These are phyloP conservation scores for Tolypocladium endophyticum DNA, from an alignment of 2,329 filamentous ascomycete genomes.

Conservation along the genomic window DNA sequence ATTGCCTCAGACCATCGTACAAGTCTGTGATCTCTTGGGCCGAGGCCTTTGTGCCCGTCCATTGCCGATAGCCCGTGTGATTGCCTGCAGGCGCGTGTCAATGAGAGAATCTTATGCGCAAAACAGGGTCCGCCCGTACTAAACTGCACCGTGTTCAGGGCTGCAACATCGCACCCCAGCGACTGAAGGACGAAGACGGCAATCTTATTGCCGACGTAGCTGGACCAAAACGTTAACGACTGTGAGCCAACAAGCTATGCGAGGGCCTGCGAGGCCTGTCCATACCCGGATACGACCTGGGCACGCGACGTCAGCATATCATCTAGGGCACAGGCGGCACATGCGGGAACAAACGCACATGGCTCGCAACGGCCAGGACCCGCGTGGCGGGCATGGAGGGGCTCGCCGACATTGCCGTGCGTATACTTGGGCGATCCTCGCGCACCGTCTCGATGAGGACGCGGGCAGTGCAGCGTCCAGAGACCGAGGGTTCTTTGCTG, in stretches of 20 bases:
- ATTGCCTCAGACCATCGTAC: conserved; percentile 75
- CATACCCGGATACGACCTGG: conserved; percentile 33
- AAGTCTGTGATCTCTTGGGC: conserved; percentile 76
- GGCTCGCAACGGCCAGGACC: conserved; percentile 84
- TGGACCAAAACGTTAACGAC: conserved; percentile 23
- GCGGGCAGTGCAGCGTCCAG: neutral
- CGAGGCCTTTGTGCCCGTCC: conserved; percentile 73
- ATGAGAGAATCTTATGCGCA: conserved; percentile 1
- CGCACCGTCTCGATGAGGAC: neutral
- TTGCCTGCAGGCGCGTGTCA: conserved; percentile 55
- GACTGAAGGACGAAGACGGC: conserved; percentile 91
- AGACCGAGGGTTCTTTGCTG: neutral
- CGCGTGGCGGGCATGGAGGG: conserved; percentile 40
- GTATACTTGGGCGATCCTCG: neutral
- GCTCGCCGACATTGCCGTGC: conserved; percentile 3
- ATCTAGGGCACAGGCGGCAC: neutral
- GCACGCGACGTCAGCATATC: neutral
- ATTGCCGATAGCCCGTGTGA: conserved; percentile 84
- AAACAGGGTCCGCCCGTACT: conserved; percentile 46
- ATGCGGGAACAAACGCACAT: conserved; percentile 52
- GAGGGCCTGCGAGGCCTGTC: neutral
- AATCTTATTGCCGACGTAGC: conserved; percentile 97
- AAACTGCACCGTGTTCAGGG: conserved; percentile 94
- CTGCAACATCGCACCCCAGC: conserved; percentile 85
- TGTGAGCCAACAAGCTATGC: neutral